Conservation (phyloP, 202 grass and related monocot genomes). For the Carex arenaria region DNA sequence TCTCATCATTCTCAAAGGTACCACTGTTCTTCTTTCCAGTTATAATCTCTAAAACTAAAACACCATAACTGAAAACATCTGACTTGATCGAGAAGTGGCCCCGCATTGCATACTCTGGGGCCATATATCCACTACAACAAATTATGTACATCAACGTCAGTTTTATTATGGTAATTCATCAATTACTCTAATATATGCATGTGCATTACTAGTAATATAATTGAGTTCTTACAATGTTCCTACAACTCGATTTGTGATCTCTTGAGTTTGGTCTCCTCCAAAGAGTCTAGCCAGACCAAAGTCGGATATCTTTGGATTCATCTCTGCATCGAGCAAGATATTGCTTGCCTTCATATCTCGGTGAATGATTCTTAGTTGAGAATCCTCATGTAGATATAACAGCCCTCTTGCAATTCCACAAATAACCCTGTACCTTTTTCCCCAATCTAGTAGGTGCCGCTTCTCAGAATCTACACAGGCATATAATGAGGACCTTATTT, state of each 20-base stretch:
- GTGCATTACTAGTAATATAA: neutral
- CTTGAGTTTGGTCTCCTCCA: conserved; percentile 39
- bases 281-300: conserved; percentile 61
- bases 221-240: conserved; percentile 45
- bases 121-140: conserved; percentile 60
- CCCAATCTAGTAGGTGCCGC: conserved; percentile 30
- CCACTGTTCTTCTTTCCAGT: conserved; percentile 39
- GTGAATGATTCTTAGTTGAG: conserved; percentile 44
- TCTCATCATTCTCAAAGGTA: neutral
- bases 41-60: conserved; percentile 51
- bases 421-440: conserved; percentile 43
- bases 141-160: neutral
- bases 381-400: conserved; percentile 60
- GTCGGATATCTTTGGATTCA: conserved; percentile 65
- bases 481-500: neutral
- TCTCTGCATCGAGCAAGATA: conserved; percentile 31
- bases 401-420: conserved; percentile 40
- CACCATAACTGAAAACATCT: conserved; percentile 52
- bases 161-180: neutral
- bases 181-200: neutral
- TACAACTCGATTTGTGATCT: conserved; percentile 31
- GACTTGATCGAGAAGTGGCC: conserved; percentile 56
- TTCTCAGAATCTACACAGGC: conserved; percentile 12
- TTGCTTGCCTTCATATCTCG: conserved; percentile 65
- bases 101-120: conserved; percentile 40